These are phyloP conservation scores for Scutellaria barbata DNA, from an alignment of 257 asterid species.

Conservation along the genomic window DNA sequence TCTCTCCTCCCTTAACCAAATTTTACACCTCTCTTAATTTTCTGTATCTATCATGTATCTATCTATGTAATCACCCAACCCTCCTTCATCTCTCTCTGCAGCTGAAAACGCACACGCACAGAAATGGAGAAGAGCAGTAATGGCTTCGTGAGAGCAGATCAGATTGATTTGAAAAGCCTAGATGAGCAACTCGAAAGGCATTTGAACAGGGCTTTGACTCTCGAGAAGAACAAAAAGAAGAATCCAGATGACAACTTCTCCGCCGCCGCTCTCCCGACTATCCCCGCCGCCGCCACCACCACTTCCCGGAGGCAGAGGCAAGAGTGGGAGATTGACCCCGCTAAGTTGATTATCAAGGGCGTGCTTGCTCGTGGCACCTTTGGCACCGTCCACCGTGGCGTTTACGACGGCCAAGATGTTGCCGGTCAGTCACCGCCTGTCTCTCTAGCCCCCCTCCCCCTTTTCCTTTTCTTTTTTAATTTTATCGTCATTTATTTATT, in stretches of 20 bases:
- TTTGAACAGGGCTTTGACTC: conserved; percentile 61
- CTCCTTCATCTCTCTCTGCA: neutral
- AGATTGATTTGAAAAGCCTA: conserved; percentile 81
- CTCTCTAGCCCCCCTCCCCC: neutral
- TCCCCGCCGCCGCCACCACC: conserved; percentile 25
- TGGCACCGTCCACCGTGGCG: conserved; percentile 89
- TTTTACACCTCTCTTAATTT: neutral
- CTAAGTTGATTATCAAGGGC: conserved; percentile 62
- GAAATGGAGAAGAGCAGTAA: conserved; percentile 74
- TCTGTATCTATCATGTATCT: neutral
- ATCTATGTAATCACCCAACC: conserved; percentile 6
- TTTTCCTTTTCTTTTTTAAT: neutral
- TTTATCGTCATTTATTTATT: neutral
- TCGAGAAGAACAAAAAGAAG: conserved; percentile 63
- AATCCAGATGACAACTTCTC: conserved; percentile 38
- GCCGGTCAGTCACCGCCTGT: conserved; percentile 63
- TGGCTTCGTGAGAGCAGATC: conserved; percentile 88
- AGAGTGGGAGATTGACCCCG: conserved; percentile 91
- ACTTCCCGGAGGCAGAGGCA: conserved; percentile 55
- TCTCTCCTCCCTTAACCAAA: neutral
- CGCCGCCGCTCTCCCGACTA: conserved; percentile 27
- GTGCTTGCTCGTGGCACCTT: conserved; percentile 89
- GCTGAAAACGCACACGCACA: too few relatives aligned
- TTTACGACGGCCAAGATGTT: conserved; percentile 80
- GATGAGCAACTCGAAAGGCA: conserved; percentile 87